Evolutionary conservation across 139 green algal genomes (phyloP).

Genomic region (Coccomyxa sp.): DNA sequence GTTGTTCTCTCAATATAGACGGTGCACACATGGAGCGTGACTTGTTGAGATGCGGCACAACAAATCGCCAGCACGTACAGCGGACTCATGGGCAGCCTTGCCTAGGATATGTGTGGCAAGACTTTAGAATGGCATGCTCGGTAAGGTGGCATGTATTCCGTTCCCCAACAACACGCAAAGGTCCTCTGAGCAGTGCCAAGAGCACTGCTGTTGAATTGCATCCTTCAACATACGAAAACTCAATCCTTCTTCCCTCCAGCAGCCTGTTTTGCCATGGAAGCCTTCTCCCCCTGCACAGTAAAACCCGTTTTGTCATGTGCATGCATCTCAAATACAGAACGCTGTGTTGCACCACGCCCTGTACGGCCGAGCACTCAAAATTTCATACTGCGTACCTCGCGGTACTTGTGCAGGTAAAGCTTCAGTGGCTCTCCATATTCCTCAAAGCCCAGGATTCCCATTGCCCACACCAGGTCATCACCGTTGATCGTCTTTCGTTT

Average conservation of each 20-base stretch:
- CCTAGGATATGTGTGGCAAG: too few species aligned
- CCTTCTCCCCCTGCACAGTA: not conserved
- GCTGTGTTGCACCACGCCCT: not conserved
- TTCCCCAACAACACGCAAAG: too few species aligned
- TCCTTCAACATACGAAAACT: not conserved
- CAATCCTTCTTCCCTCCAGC: not conserved
- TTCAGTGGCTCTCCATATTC: conserved; percentile 97
- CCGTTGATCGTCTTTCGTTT: conserved; percentile 99
- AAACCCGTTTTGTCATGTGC: not conserved
- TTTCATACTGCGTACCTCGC: conserved; percentile 55
- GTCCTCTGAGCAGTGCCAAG: too few species aligned
- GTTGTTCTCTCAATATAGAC: too few species aligned
- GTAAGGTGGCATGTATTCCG: too few species aligned
- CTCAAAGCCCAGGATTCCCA: conserved; percentile 96
- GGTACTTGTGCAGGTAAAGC: conserved; percentile 91
- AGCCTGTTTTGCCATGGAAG: not conserved
- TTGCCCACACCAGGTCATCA: conserved; percentile 97
- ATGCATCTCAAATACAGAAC: not conserved
- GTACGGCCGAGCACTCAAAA: not conserved
- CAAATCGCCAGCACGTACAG: too few species aligned
- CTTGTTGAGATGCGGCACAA: too few species aligned
- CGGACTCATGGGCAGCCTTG: too few species aligned
- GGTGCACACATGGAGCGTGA: too few species aligned
- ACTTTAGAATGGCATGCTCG: too few species aligned
- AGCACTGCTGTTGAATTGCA: too few species aligned